Evolutionary conservation across 2,329 filamentous ascomycete species (phyloP), one percentile per base, ranked within the genome.

Genomic region (Huntiella bhutanensis): DNA sequence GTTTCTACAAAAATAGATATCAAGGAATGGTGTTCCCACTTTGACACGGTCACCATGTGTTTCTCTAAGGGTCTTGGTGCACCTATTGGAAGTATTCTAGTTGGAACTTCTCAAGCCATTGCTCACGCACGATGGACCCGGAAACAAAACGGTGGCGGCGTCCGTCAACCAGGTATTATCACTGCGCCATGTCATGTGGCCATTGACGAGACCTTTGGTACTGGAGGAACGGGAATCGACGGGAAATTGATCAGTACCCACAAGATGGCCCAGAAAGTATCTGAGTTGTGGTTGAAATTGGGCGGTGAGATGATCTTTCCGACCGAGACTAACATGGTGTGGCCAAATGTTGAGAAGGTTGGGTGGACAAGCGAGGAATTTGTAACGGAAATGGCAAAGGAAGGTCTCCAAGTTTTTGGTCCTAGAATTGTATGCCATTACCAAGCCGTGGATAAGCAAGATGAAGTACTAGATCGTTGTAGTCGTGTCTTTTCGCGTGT

Each of bases 301-400:
- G 84, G 84, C 4, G 85, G 84, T 1, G 74, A 71, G 60, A 61
- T 85, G 48, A 61, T 68, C 15, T 68, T 78, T 49, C 79, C 81
- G 0, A 78, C 82, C 1, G 78, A 93, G 57, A 92, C 85, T n/a
- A 93, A 93, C 62, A 92, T 93, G 82, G 75, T 84, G 33, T 93
- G 83, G 84, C 56, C 92, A 49, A 79, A 92, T 58, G 64, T 91
- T 12, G 70, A 75, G 28, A 69, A 69, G 1, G 70, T 73, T 8
- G 71, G 73, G 2, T 64, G 67, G 51, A 57, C 58, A 11, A 51
- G 44, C 4, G 57, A 57, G 46, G 58, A 55, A 35, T 63, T 71
- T 44, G 55, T 57, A 11, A 56, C 60, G 52, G 56, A 67, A 32
- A 64, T 62, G 4, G 55, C 56, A 41, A 62, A 63, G 33, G 60